Conservation (phyloP, 495 filamentous ascomycete species). For the Clohesyomyces aquaticus region DNA sequence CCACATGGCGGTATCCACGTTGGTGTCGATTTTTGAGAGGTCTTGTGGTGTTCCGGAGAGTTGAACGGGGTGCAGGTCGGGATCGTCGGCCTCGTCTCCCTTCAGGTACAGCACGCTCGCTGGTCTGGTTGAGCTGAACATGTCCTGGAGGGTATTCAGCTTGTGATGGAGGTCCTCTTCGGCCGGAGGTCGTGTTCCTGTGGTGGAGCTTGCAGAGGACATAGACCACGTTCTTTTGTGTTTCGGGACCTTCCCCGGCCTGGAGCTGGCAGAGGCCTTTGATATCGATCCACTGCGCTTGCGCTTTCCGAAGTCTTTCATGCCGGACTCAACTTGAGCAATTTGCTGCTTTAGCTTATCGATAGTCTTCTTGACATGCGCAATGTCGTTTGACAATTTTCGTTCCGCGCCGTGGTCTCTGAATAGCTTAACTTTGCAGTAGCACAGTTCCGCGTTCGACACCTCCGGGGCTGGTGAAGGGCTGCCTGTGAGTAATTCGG, state of each 20-base stretch:
- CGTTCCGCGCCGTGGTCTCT: constrained; percentile 95
- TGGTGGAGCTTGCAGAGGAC: constrained; percentile 78
- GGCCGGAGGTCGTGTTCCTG: constrained; percentile 60
- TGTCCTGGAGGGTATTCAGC: constrained; percentile 82
- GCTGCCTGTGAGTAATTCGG: constrained; percentile 58
- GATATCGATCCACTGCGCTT: constrained; percentile 69
- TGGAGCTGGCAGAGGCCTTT: constrained; percentile 53
- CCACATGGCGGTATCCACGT: constrained; percentile 60
- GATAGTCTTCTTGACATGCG: constrained; percentile 90
- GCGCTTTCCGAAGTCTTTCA: constrained; percentile 85
- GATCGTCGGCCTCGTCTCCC: constrained; percentile 84
- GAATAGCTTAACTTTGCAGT: constrained; percentile 96
- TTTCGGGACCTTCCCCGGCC: constrained; percentile 78
- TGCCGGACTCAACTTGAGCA: constrained; percentile 80
- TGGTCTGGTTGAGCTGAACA: constrained; percentile 90
- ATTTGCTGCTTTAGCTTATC: constrained; percentile 94
- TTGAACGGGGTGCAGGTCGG: constrained; percentile 80
- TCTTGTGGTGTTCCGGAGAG: constrained; percentile 70
- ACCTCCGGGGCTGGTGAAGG: constrained; percentile 51
- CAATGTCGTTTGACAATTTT: constrained; percentile 91
- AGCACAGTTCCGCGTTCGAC: constrained; percentile 71
- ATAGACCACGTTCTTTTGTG: constrained; percentile 96
- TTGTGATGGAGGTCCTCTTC: constrained; percentile 92
- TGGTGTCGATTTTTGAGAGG: constrained; percentile 59
- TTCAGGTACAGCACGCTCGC: constrained; percentile 83